phyloP scores from a whole-genome alignment of 352 stramenopile species.

The Stephanocyclus meneghinianus region DNA sequence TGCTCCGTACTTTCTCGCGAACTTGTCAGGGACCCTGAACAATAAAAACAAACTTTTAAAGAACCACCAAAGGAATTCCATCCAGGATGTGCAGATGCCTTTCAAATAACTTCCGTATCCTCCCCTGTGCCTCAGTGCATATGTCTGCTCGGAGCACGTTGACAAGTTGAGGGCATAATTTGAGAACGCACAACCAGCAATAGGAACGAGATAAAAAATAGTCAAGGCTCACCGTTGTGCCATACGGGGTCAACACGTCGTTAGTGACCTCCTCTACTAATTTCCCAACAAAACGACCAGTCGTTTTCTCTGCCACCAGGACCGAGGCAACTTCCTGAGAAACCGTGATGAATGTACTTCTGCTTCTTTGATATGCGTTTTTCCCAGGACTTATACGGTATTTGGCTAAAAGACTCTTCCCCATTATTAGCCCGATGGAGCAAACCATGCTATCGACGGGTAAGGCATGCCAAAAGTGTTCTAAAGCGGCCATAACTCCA shows the following conservation, averaged over 20 bases:
- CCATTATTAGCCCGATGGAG: slow-evolving; percentile 72
- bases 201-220: background rate
- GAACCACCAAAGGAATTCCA: slow-evolving; percentile 39
- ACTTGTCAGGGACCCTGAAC: slow-evolving; percentile 32
- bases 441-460: slow-evolving; percentile 88
- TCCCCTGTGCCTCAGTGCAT: slow-evolving; percentile 45
- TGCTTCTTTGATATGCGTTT: background rate
- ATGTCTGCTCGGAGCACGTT: slow-evolving; percentile 10
- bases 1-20: slow-evolving; percentile 35
- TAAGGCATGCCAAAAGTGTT: slow-evolving; percentile 87
- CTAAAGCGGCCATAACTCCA: slow-evolving; percentile 85
- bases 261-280: slow-evolving; percentile 10
- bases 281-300: background rate
- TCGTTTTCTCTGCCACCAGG: background rate
- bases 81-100: slow-evolving; percentile 9
- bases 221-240: slow-evolving; percentile 13
- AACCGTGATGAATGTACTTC: slow-evolving; percentile 52
- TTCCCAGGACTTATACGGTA: slow-evolving; percentile 73
- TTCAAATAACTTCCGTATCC: slow-evolving; percentile 27
- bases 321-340: slow-evolving; percentile 59
- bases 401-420: slow-evolving; percentile 53
- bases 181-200: background rate
- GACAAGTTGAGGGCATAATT: background rate
- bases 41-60: slow-evolving; percentile 16
- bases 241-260: slow-evolving; percentile 31